Percentiles rank a stretch among this genome's conserved stretches.
Conservation (phyloP, 108 stramenopile species). For the Nannochloropsis salina region DNA sequence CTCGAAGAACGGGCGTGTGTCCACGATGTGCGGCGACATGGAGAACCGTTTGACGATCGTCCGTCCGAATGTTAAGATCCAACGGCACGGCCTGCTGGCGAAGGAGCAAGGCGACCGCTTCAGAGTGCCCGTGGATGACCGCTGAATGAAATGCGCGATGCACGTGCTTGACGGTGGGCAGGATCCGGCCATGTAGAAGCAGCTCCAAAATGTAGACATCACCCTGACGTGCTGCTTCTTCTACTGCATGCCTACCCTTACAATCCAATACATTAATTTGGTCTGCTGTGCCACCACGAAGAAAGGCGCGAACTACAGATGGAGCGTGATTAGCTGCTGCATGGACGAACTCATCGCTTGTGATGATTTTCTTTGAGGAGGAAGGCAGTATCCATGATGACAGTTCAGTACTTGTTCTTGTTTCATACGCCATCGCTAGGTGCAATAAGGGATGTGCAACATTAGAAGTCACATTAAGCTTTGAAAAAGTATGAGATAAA, state of each 20-base stretch:
- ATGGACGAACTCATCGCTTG: not conserved
- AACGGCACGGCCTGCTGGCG: not conserved
- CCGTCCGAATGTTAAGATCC: not conserved
- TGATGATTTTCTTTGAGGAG: not conserved
- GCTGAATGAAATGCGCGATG: not conserved
- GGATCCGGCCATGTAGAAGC: constrained; percentile 5
- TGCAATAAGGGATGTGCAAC: no score
- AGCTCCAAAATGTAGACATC: not conserved
- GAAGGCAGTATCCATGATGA: no score
- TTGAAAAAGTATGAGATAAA: no score
- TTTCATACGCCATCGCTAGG: no score
- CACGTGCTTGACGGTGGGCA: not conserved
- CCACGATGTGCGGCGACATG: not conserved
- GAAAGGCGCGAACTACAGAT: constrained; percentile 5
- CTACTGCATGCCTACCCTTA: not conserved
- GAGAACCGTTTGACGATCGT: not conserved
- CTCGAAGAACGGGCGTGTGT: not conserved
- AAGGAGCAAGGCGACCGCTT: not conserved
- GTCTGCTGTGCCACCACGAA: not conserved
- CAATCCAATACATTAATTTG: constrained; percentile 2
- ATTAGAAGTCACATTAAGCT: no score
- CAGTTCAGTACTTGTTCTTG: no score
- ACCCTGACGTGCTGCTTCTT: constrained; percentile 6
- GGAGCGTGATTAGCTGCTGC: constrained; percentile 14
- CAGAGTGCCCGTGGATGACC: not conserved